A percentile compares a stretch with the other conserved stretches of the same genome.
These are phyloP conservation scores for Antonospora locustae DNA, from an alignment of 371 early-diverging fungal species.

Conservation along the genomic window DNA sequence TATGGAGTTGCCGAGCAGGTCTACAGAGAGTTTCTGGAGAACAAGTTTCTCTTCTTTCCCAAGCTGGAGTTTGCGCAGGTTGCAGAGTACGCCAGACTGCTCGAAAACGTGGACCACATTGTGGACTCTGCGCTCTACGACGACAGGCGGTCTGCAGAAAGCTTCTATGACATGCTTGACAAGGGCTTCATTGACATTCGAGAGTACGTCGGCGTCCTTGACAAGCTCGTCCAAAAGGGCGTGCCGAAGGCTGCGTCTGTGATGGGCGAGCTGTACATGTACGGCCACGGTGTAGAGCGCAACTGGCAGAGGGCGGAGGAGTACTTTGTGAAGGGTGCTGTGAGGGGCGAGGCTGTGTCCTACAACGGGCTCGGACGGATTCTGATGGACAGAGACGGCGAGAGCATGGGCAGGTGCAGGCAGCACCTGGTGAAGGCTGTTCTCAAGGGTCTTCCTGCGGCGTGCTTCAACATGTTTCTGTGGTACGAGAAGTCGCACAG, in stretches of 20 bases:
- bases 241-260: conserved; percentile 38
- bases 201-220: conserved; percentile 25
- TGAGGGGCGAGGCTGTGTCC: conserved; percentile 33
- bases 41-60: too few species aligned
- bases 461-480: conserved; percentile 40
- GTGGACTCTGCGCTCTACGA: too few species aligned
- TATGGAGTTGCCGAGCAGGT: too few species aligned
- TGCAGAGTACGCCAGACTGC: too few species aligned
- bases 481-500: conserved; percentile 20
- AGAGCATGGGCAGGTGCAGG: conserved; percentile 25
- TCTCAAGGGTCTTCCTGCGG: conserved; percentile 18
- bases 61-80: too few species aligned
- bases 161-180: too few species aligned
- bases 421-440: conserved; percentile 33
- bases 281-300: conserved; percentile 44
- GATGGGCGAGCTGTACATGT: conserved; percentile 51
- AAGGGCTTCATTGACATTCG: conserved; percentile 27
- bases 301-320: conserved; percentile 47
- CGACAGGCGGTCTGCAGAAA: too few species aligned
- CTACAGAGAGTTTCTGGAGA: too few species aligned
- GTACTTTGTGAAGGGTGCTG: conserved; percentile 44
- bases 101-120: too few species aligned
- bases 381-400: conserved; percentile 16
- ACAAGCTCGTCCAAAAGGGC: conserved; percentile 27
- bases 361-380: conserved; percentile 49